Conservation (phyloP, 2,329 filamentous ascomycete genomes). For the Penicillium concentricum region DNA sequence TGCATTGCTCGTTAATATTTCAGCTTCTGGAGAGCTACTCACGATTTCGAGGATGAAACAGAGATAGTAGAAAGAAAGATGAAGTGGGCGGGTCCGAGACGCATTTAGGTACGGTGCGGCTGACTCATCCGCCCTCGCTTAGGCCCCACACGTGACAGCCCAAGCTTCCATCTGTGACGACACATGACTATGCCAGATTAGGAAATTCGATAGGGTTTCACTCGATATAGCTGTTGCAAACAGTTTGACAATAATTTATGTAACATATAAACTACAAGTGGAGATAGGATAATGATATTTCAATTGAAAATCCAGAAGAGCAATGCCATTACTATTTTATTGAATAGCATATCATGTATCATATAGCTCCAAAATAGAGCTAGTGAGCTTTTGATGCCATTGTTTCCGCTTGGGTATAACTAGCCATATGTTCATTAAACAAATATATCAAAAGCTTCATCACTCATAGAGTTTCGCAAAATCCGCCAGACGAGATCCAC, state of each 20-base stretch:
- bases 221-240: not conserved
- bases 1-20: conserved; percentile 6
- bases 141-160: conserved; percentile 5
- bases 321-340: not conserved
- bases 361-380: not conserved
- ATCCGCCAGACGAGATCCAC: not conserved
- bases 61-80: conserved; percentile 45
- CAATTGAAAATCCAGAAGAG: not conserved
- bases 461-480: not conserved
- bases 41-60: conserved; percentile 46
- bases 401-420: not conserved
- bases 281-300: not conserved
- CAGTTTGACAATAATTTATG: not conserved
- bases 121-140: conserved; percentile 37
- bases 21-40: conserved; percentile 24
- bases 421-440: not conserved
- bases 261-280: not conserved
- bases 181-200: conserved; percentile 6
- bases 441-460: not conserved
- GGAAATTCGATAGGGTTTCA: conserved; percentile 10
- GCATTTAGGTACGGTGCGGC: conserved; percentile 43
- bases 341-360: not conserved
- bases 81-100: conserved; percentile 31
- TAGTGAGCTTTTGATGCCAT: not conserved
- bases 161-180: conserved; percentile 8